Percentiles rank a stretch among this genome's conserved stretches.
Evolutionary conservation across 345 rosid genomes (phyloP).

Genomic region (Rhodomyrtus tomentosa): DNA sequence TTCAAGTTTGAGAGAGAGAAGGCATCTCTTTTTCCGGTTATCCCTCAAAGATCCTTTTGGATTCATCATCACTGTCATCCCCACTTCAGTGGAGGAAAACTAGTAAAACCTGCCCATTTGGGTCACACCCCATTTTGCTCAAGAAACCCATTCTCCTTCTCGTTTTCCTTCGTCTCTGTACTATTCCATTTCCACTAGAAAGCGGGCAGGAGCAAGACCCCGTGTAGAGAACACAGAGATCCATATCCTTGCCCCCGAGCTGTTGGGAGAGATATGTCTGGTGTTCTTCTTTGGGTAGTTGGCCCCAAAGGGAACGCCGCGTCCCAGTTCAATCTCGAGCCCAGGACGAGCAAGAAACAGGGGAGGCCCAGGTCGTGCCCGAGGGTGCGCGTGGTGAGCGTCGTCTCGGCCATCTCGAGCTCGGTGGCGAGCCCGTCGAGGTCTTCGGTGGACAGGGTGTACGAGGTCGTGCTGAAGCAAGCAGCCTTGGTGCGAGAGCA

Average conservation of each 20-base stretch:
- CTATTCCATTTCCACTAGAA: background rate
- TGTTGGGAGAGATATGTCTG: conserved; percentile 7
- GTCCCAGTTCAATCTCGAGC: conserved; percentile 5
- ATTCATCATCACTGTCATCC: background rate
- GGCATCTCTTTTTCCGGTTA: background rate
- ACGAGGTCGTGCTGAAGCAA: conserved; percentile 42
- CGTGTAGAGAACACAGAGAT: background rate
- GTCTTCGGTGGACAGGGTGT: conserved; percentile 38
- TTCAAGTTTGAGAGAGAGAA: background rate
- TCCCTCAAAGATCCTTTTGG: background rate
- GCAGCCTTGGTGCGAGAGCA: conserved; percentile 37
- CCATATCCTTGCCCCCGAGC: background rate
- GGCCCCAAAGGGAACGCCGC: conserved; percentile 29
- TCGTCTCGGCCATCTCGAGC: conserved; percentile 15
- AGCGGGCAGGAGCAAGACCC: background rate
- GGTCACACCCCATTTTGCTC: background rate
- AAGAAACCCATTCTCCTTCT: background rate
- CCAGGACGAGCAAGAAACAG: background rate
- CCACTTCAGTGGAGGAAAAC: background rate
- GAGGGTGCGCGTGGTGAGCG: background rate
- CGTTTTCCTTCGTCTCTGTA: background rate
- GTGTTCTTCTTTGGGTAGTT: conserved; percentile 30
- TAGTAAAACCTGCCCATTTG: background rate
- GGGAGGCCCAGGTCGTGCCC: background rate
- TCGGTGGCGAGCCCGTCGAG: conserved; percentile 19